Evolutionary conservation across 2,329 filamentous ascomycete species (phyloP).

Genomic region (Scedosporium aurantiacum): DNA sequence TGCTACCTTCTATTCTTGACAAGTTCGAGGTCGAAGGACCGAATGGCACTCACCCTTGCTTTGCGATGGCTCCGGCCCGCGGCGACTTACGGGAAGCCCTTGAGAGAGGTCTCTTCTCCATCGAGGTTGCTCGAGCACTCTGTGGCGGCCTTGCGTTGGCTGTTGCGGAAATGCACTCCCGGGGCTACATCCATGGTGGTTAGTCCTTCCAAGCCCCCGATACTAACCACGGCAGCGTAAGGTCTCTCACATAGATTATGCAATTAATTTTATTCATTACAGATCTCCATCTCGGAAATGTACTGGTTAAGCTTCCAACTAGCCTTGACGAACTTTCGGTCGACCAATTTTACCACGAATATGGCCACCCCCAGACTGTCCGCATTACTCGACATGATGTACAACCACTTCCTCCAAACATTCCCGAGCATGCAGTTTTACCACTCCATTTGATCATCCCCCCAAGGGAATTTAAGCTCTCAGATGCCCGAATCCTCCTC

Average conservation of each 20-base stretch:
- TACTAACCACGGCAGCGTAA: background rate
- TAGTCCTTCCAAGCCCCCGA: background rate
- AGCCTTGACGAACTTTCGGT: slow-evolving; percentile 17
- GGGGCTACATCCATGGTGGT: background rate
- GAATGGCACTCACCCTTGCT: background rate
- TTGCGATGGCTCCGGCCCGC: background rate
- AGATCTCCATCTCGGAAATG: slow-evolving; percentile 18
- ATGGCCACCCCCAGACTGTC: slow-evolving; percentile 17
- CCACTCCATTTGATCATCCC: slow-evolving; percentile 16
- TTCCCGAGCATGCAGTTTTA: slow-evolving; percentile 15
- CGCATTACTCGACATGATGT: slow-evolving; percentile 15
- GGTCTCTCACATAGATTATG: background rate
- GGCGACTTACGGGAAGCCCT: background rate
- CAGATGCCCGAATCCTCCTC: slow-evolving; percentile 19
- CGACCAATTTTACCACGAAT: slow-evolving; percentile 19
- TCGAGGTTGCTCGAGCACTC: background rate
- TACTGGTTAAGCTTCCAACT: slow-evolving; percentile 9
- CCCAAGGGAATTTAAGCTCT: slow-evolving; percentile 16
- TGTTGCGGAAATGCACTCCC: background rate
- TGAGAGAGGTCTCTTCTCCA: background rate
- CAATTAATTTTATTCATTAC: background rate
- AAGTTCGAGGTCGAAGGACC: background rate
- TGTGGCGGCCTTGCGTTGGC: background rate
- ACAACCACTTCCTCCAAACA: slow-evolving; percentile 15
- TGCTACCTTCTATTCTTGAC: background rate